Percentiles rank a stretch among this genome's conserved stretches.
Evolutionary conservation across 2,329 filamentous ascomycete species (phyloP).

Genomic region (Alternaria sp.): DNA sequence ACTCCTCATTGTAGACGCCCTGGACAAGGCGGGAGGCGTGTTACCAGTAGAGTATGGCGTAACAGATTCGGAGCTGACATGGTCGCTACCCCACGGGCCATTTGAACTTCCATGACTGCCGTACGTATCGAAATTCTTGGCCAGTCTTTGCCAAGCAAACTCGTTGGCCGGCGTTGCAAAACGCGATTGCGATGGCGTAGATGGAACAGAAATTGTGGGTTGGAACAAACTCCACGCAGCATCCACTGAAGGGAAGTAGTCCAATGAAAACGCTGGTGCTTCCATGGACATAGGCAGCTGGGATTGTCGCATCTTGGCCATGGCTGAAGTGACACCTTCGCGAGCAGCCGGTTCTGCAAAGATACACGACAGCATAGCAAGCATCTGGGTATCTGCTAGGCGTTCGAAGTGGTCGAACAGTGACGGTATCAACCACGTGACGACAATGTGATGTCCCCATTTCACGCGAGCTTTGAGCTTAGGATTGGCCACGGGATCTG

Average conservation of each 20-base stretch:
- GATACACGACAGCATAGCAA: conserved; percentile 69
- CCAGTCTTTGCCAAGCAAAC: conserved; percentile 39
- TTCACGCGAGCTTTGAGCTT: conserved; percentile 55
- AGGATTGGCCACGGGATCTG: conserved; percentile 47
- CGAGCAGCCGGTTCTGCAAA: conserved; percentile 57
- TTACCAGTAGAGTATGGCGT: conserved; percentile 60
- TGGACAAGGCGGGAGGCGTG: conserved; percentile 57
- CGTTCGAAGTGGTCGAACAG: conserved; percentile 66
- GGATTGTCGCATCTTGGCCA: conserved; percentile 44
- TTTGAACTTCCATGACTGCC: conserved; percentile 59
- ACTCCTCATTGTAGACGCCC: conserved; percentile 46
- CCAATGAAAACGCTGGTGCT: conserved; percentile 54
- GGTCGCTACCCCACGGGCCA: conserved; percentile 56
- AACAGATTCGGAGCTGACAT: conserved; percentile 51
- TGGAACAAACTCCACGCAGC: conserved; percentile 53
- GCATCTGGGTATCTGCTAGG: conserved; percentile 68
- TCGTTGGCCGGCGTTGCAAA: conserved; percentile 39
- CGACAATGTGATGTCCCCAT: conserved; percentile 65
- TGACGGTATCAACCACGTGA: conserved; percentile 62
- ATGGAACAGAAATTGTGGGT: conserved; percentile 44
- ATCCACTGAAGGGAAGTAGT: conserved; percentile 54
- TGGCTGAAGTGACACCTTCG: conserved; percentile 48
- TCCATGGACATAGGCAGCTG: conserved; percentile 51
- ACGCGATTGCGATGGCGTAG: conserved; percentile 40
- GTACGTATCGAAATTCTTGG: conserved; percentile 47